Percentiles rank a stretch among this genome's conserved stretches.
Conservation (phyloP, 768 basidiomycete species). For the Neoboletus brunneissimus region DNA sequence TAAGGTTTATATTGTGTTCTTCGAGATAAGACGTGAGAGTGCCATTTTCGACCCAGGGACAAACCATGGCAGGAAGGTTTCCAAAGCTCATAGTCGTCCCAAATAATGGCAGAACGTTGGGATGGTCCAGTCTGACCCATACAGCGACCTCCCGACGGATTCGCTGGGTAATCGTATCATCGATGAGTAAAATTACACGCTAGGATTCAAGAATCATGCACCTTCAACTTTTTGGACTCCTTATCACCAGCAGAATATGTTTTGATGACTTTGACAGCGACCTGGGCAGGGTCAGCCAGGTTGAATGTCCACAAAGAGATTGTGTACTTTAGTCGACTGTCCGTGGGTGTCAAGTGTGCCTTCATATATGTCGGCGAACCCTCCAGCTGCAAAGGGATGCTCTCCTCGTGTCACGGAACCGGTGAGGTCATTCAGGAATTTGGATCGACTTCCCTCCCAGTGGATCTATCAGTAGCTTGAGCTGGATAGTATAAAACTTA, state of each 20-base stretch:
- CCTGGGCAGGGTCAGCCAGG: neutral
- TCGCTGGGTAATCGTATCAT: neutral
- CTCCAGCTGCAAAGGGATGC: neutral
- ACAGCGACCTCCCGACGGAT: neutral
- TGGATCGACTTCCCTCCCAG: neutral
- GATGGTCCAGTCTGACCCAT: neutral
- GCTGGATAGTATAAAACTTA: neutral
- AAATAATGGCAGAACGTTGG: neutral
- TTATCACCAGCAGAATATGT: neutral
- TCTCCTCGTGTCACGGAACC: neutral
- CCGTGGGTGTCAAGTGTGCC: neutral
- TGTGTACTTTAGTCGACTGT: neutral
- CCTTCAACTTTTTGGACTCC: neutral
- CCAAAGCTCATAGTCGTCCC: neutral
- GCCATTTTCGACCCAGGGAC: neutral
- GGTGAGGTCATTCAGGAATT: neutral
- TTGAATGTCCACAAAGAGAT: neutral
- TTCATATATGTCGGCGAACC: neutral
- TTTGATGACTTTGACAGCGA: neutral
- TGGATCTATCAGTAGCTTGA: neutral
- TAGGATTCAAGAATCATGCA: neutral
- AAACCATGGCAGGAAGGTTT: neutral
- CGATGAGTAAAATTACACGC: neutral
- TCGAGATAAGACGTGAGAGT: neutral
- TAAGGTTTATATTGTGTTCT: neutral